These are phyloP conservation scores for Planoprotostelium fungivorum DNA, from an alignment of 78 protist species.

Conservation along the genomic window DNA sequence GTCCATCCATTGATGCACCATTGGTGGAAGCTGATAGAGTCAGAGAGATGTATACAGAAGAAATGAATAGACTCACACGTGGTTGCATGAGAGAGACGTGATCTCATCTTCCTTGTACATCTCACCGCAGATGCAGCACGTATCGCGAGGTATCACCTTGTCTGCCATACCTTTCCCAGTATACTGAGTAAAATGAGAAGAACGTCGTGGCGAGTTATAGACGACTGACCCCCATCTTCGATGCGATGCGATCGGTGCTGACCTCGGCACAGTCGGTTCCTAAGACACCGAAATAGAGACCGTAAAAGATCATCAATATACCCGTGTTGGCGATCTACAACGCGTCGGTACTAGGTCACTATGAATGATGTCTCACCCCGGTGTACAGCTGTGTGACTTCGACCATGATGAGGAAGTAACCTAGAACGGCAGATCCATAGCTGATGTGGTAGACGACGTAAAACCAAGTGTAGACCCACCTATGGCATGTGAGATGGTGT, in stretches of 20 bases:
- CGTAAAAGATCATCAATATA: constrained; percentile 30
- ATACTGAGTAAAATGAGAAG: neutral
- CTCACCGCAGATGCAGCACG: constrained; percentile 17
- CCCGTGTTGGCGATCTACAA: neutral
- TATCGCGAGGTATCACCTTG: neutral
- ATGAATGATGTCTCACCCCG: neutral
- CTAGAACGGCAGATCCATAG: neutral
- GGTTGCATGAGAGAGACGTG: neutral
- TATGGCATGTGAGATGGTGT: no score
- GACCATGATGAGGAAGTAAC: neutral
- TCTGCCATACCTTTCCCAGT: neutral
- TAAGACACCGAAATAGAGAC: constrained; percentile 62
- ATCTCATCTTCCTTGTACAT: neutral
- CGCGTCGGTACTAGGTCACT: neutral
- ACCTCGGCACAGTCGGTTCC: constrained; percentile 56
- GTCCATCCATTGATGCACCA: constrained; percentile 54
- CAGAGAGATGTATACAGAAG: neutral
- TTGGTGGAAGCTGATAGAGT: constrained; percentile 36
- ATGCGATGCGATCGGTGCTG: constrained; percentile 23
- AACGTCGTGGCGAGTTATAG: neutral
- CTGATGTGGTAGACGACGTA: neutral
- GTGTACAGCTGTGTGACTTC: neutral
- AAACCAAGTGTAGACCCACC: neutral
- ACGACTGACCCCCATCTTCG: constrained; percentile 8
- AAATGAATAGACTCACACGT: neutral